Base-by-base conservation (phyloP, 306 rosid genomes). In the Sophora flavescens region DNA sequence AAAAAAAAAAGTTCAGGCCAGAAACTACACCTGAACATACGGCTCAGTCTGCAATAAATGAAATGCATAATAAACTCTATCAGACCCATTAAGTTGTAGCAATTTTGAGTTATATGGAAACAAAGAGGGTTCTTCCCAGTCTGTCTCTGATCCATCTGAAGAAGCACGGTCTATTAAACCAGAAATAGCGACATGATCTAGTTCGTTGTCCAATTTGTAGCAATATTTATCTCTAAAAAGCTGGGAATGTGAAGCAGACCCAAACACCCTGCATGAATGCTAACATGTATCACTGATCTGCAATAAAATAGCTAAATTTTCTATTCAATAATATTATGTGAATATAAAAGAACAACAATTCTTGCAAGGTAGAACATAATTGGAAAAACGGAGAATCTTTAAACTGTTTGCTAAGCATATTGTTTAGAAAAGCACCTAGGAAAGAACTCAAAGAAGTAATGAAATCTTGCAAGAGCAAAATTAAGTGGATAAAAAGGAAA, bases 21-120 rank as follows among this genome's bases (percentile, higher is more conserved):
- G 42, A 70, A 70, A 70, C 32, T 53, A 70, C 56, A 91, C 98
- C 98, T 88, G 91, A 75, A 93, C 80, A 30, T 86, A 74, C 53
- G 89, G 87, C 59, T 93, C 98, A 13, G 85, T 91, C 80, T 84
- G 89, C 86, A 93, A 83, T 8, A 91, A 80, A 78, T 78, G 88
- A 78, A 93, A 82, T 54, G 97, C 97, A 67, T 86, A 81, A 57
- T 74, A 81, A 82, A 91, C 88, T 63, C 77, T 63, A 13, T 84
- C 83, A 52, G 63, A 69, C 52, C 85, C 88, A 39, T 47, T 56
- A 66, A 44, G 42, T 50, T 71, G 82, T 42, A 75, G 51, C 53
- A 63, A 16, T 35, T 26, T 74, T 6, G 88, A 73, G 36, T 83
- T 76, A 67, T 73, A 86, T 48, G 78, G 64, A 78, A 30, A 36